Percentiles rank a stretch among this genome's conserved stretches.
phyloP scores from a whole-genome alignment of 805 yeast species.

The Candida piceae region DNA sequence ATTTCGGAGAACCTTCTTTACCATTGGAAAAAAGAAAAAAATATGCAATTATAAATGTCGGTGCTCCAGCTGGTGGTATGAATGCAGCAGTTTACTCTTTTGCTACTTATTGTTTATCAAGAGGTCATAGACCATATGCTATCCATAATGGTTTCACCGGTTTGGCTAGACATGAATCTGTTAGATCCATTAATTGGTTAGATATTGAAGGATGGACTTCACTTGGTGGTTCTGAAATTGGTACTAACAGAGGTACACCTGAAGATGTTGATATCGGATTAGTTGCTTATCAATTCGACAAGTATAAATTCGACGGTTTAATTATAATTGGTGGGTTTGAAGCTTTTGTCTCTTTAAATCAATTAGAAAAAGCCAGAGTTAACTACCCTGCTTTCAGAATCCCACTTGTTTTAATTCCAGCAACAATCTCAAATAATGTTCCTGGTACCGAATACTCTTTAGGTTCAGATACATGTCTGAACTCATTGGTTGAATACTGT shows the following conservation, averaged over 20 bases:
- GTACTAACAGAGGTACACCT: conserved; percentile 73
- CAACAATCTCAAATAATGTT: conserved; percentile 75
- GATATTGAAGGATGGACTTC: conserved; percentile 71
- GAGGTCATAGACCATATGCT: conserved; percentile 68
- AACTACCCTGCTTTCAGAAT: conserved; percentile 68
- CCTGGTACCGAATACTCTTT: conserved; percentile 79
- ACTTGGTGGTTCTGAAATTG: conserved; percentile 76
- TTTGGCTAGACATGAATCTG: conserved; percentile 55
- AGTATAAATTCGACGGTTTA: conserved; percentile 64
- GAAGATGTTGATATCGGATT: conserved; percentile 60
- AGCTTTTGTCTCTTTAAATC: conserved; percentile 66
- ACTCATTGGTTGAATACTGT: conserved; percentile 65
- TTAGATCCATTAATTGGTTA: conserved; percentile 58
- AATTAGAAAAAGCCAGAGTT: conserved; percentile 54
- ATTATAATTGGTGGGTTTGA: conserved; percentile 79
- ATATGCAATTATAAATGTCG: conserved; percentile 69
- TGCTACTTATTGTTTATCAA: conserved; percentile 68
- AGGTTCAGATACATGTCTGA: conserved; percentile 73
- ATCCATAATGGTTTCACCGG: conserved; percentile 75
- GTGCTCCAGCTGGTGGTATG: conserved; percentile 78
- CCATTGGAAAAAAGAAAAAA: conserved; percentile 50
- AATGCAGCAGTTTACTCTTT: conserved; percentile 74
- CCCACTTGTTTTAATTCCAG: conserved; percentile 75
- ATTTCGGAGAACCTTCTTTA: conserved; percentile 57
- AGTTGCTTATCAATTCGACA: conserved; percentile 68